These are phyloP conservation scores for Heritiera littoralis DNA, from an alignment of 345 rosid genomes.

Conservation along the genomic window DNA sequence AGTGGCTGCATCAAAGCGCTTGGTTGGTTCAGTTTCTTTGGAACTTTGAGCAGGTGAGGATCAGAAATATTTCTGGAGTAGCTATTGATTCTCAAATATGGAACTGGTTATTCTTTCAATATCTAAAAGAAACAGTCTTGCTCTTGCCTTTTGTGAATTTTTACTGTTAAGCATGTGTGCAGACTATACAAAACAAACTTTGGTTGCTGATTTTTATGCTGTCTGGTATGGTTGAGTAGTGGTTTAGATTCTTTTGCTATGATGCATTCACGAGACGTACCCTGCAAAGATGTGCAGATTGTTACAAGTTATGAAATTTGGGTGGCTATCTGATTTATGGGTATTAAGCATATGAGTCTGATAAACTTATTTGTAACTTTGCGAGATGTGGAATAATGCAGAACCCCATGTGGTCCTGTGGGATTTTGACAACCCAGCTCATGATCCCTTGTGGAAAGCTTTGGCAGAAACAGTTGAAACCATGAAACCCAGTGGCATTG, in stretches of 20 bases:
- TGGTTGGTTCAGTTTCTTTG: background rate
- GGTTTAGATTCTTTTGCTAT: background rate
- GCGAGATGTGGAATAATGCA: conserved; percentile 16
- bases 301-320: background rate
- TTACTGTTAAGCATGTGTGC: background rate
- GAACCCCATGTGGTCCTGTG: conserved; percentile 30
- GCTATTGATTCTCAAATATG: background rate
- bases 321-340: background rate
- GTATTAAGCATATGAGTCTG: background rate
- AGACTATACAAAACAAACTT: background rate
- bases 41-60: background rate
- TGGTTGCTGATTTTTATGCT: background rate
- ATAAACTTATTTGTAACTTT: background rate
- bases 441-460: conserved; percentile 18
- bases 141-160: background rate
- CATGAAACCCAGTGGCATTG: conserved; percentile 26
- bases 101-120: background rate
- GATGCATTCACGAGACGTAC: background rate
- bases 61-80: background rate
- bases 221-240: background rate
- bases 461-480: conserved; percentile 27
- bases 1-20: background rate
- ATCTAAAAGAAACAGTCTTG: background rate
- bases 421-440: conserved; percentile 34
- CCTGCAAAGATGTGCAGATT: background rate